Evolutionary conservation across 306 rosid species (phyloP).

Genomic region (Casuarina glauca): DNA sequence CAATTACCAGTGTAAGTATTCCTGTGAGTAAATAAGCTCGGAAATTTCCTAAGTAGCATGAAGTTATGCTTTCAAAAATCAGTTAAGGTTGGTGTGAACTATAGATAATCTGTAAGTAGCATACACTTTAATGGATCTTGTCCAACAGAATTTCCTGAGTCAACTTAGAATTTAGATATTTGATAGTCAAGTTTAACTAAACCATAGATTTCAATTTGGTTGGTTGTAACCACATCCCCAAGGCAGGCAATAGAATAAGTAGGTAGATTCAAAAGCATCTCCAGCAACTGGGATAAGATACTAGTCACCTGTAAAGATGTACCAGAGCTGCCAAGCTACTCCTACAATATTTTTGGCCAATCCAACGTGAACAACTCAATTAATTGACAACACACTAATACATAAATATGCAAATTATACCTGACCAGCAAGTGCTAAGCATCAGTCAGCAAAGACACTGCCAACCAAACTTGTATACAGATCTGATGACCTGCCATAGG

Average conservation of each 20-base stretch:
- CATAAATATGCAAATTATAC: slow-evolving; percentile 34
- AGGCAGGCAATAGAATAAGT: neutral
- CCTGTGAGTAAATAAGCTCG: neutral
- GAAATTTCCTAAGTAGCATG: neutral
- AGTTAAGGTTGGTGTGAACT: slow-evolving; percentile 1
- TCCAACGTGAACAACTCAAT: slow-evolving; percentile 8
- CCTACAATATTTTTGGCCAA: slow-evolving; percentile 8
- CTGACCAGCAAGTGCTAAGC: slow-evolving; percentile 98
- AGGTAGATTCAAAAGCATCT: neutral
- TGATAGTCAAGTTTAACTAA: neutral
- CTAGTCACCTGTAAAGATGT: neutral
- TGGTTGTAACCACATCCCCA: neutral
- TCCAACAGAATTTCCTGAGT: slow-evolving; percentile 1
- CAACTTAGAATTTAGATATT: neutral
- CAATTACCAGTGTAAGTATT: neutral
- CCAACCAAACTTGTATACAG: slow-evolving; percentile 87
- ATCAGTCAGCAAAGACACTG: slow-evolving; percentile 87
- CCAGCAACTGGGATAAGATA: neutral
- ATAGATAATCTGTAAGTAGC: neutral
- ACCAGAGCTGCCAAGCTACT: slow-evolving; percentile 5
- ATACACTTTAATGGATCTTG: neutral
- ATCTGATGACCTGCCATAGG: slow-evolving; percentile 96
- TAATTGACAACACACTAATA: slow-evolving; percentile 4
- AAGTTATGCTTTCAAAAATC: neutral
- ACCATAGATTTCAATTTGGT: neutral